A percentile compares a stretch with the other conserved stretches of the same genome.
Conservation (phyloP, 1,284 basidiomycete genomes). For the Clitocybe nebularis region DNA sequence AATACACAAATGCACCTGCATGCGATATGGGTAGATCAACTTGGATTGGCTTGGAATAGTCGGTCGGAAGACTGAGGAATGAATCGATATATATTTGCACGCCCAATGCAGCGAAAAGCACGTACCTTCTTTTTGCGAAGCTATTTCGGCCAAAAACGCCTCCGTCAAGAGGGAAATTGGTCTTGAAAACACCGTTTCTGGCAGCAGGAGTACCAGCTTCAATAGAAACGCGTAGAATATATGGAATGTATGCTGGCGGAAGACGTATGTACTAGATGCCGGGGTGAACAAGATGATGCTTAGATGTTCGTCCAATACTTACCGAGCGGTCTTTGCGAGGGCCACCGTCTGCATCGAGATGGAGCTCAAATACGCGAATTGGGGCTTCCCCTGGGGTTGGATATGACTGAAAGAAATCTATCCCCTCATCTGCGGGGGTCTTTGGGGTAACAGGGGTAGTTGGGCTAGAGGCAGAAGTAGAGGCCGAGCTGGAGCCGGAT, state of each 20-base stretch:
- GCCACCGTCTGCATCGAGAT: slow-evolving; percentile 84
- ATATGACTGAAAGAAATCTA: slow-evolving; percentile 78
- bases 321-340: slow-evolving; percentile 82
- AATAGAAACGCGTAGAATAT: slow-evolving; percentile 84
- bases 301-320: slow-evolving; percentile 28
- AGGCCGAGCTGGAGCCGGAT: slow-evolving; percentile 11
- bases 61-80: slow-evolving; percentile 61
- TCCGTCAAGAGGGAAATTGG: slow-evolving; percentile 92
- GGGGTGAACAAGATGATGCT: slow-evolving; percentile 12
- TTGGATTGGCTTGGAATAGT: slow-evolving; percentile 86
- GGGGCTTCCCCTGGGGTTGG: slow-evolving; percentile 52
- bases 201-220: slow-evolving; percentile 87
- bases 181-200: slow-evolving; percentile 86
- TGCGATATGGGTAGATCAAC: slow-evolving; percentile 93
- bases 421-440: slow-evolving; percentile 89
- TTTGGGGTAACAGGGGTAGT: slow-evolving; percentile 53
- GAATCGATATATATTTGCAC: slow-evolving; percentile 18
- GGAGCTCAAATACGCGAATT: slow-evolving; percentile 81
- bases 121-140: slow-evolving; percentile 78
- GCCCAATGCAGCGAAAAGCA: slow-evolving; percentile 11
- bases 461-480: slow-evolving; percentile 11
- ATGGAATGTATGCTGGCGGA: slow-evolving; percentile 85
- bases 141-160: slow-evolving; percentile 76
- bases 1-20: slow-evolving; percentile 92
- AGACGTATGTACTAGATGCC: slow-evolving; percentile 82